Evolutionary conservation across 129 eudicot species (phyloP).

Genomic region (Ambrosia trifida): DNA sequence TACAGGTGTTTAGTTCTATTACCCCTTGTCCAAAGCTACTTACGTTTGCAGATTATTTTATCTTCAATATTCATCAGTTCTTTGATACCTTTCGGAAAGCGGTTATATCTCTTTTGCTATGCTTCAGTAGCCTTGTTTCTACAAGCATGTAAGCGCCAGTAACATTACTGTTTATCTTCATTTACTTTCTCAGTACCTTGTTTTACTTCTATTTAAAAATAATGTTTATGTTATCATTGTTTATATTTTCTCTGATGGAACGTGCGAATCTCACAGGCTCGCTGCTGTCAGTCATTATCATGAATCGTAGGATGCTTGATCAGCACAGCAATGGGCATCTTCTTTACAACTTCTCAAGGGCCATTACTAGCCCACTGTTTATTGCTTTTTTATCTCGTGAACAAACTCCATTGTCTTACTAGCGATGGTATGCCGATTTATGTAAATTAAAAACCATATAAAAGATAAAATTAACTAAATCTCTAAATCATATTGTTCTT

Average conservation of each 20-base stretch:
- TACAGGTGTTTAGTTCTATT: slow-evolving; percentile 27
- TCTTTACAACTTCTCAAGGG: slow-evolving; percentile 34
- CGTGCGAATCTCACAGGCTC: slow-evolving; percentile 9
- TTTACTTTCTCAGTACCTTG: background rate
- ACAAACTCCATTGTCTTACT: slow-evolving; percentile 55
- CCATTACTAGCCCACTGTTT: slow-evolving; percentile 45
- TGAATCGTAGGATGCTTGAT: slow-evolving; percentile 59
- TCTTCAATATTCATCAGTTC: background rate
- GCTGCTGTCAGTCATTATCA: slow-evolving; percentile 15
- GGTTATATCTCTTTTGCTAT: background rate
- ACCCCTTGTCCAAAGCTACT: slow-evolving; percentile 14
- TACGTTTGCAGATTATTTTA: slow-evolving; percentile 16
- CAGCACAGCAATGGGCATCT: slow-evolving; percentile 59
- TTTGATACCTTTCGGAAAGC: slow-evolving; percentile 11
- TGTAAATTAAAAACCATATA: background rate
- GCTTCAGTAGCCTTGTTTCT: slow-evolving; percentile 13
- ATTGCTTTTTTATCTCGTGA: slow-evolving; percentile 44
- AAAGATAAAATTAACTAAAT: background rate
- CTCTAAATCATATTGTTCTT: background rate
- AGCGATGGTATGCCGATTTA: slow-evolving; percentile 73
- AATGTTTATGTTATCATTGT: background rate
- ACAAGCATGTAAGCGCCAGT: slow-evolving; percentile 23
- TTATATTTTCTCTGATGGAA: background rate
- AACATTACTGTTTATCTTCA: background rate
- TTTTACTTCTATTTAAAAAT: background rate